Base-by-base conservation (phyloP, 2,329 filamentous ascomycete genomes). In the Dothiorella sarmentorum region DNA sequence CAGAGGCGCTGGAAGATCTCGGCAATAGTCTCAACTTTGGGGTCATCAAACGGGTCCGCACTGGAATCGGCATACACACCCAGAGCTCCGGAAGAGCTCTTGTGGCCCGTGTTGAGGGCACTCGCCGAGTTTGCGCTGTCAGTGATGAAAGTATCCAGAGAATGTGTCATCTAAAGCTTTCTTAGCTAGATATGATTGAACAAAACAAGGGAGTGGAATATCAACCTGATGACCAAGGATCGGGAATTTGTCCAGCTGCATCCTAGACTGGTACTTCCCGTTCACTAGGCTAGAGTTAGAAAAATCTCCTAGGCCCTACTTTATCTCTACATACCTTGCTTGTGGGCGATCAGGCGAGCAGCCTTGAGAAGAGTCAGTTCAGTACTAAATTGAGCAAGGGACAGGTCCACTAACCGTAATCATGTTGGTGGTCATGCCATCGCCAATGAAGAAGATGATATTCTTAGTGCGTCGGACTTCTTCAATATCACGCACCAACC, bases 91-190 rank as follows among this genome's bases (percentile, higher is more conserved):
- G 93, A 89, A 0, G 85, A 88, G 67, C 84, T 88, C 80, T 94
- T 94, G 78, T 94, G 90, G 31, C 90, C 90, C 22, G 83, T 85
- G 76, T 93, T 94, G 17, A 94, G 78, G 15, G 90, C 88, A 42
- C 87, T 90, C 3, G 90, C 90, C 4, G 87, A 91, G 76, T 94
- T 94, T 74, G 90, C 90, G 61, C 87, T 90, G 72, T 94, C 90
- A 35, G 90, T 94, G 69, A 94, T 93, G 79, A 89, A 93, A 51
- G 80, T 85, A 75, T 93, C 89, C 68, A 94, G 84, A 1, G 89
- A 92, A 74, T 93, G 89, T 10, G 90, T 92, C 82, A 94, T 93
- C 75, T n/a, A n/a, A n/a, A n/a, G n/a, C n/a, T n/a, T n/a, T n/a
- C n/a, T n/a, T n/a, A n/a, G n/a, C n/a, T n/a, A n/a, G n/a, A n/a